Evolutionary conservation across 805 yeast species (phyloP).

Genomic region (Teunomyces barrocoloradensis): DNA sequence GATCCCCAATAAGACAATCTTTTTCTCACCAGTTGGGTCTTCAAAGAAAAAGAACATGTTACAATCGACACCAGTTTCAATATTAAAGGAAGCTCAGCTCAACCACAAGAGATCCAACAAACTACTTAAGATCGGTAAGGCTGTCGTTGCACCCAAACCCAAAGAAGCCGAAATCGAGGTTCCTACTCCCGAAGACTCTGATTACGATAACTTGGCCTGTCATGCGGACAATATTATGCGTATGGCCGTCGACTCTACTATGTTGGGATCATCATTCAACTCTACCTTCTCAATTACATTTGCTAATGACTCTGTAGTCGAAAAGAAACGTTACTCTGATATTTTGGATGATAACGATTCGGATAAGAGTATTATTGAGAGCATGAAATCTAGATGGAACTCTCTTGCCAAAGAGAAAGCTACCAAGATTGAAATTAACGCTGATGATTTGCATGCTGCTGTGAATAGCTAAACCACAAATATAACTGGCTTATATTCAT

Average conservation of each 20-base stretch:
- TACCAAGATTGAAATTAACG: constrained; percentile 33
- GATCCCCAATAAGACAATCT: constrained; percentile 24
- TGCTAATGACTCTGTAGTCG: constrained; percentile 31
- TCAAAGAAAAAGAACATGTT: constrained; percentile 14
- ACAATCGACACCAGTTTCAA: constrained; percentile 27
- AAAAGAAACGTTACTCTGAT: constrained; percentile 14
- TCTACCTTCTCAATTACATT: constrained; percentile 36
- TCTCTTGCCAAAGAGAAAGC: constrained; percentile 16
- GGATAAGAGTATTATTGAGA: constrained; percentile 20
- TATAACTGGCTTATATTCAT: constrained; percentile 4
- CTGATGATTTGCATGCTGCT: constrained; percentile 35
- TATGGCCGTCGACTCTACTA: constrained; percentile 48
- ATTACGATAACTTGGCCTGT: constrained; percentile 41
- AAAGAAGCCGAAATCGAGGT: constrained; percentile 5
- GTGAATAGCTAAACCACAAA: constrained; percentile 13
- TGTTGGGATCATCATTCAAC: constrained; percentile 41
- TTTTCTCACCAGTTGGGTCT: constrained; percentile 26
- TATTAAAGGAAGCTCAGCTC: constrained; percentile 17
- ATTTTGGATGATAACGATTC: constrained; percentile 17
- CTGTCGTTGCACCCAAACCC: constrained; percentile 1
- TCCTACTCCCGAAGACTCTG: constrained; percentile 18
- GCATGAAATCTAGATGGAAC: constrained; percentile 14
- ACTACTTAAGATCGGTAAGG: constrained; percentile 8
- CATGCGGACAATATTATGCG: constrained; percentile 46
- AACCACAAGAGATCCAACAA: constrained; percentile 14